Conservation (phyloP, 129 eudicot species). For the Tagetes patula region DNA sequence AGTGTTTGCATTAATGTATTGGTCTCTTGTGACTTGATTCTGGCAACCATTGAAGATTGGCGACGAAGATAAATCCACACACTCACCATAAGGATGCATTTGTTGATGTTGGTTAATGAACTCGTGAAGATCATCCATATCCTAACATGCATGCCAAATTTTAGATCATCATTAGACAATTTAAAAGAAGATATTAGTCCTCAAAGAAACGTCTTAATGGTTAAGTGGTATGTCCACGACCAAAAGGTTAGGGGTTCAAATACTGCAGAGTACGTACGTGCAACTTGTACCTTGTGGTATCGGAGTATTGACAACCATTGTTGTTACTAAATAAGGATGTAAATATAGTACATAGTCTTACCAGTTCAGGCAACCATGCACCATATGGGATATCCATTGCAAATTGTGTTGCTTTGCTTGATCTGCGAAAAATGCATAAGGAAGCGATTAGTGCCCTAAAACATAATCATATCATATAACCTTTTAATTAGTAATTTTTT, state of each 20-base stretch:
- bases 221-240: too few species aligned
- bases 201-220: too few species aligned
- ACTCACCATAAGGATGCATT: conserved; percentile 18
- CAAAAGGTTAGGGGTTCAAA: too few species aligned
- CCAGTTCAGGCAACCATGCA: conserved; percentile 27
- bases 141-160: conserved; percentile 15
- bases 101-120: conserved; percentile 25
- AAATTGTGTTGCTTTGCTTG: neutral
- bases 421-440: neutral
- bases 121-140: conserved; percentile 20
- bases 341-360: neutral
- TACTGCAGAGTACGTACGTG: too few species aligned
- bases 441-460: conserved; percentile 1
- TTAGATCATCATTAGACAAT: neutral
- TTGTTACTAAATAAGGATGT: neutral
- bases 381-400: conserved; percentile 28
- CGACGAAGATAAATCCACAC: conserved; percentile 18
- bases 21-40: conserved; percentile 19
- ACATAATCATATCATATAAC: neutral
- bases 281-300: too few species aligned
- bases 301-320: neutral
- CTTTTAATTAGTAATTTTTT: neutral
- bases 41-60: conserved; percentile 18
- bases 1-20: conserved; percentile 11
- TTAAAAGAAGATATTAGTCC: neutral